Conservation (phyloP, 331 rosid species). For the Malus hybrid region DNA sequence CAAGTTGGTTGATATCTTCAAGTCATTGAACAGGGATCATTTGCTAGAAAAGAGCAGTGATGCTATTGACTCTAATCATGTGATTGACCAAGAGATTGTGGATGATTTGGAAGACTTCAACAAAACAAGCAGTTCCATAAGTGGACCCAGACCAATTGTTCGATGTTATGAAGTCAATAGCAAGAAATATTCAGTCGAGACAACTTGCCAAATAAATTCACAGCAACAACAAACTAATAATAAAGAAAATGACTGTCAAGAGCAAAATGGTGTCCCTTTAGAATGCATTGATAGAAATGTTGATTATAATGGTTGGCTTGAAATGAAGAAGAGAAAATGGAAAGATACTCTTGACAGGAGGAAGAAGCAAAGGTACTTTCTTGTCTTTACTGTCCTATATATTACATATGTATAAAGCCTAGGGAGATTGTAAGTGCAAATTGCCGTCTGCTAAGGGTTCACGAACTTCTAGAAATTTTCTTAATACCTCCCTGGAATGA, state of each 20-base stretch:
- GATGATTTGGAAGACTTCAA: conserved; percentile 84
- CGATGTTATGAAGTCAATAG: conserved; percentile 54
- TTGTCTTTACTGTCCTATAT: neutral
- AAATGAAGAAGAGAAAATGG: conserved; percentile 80
- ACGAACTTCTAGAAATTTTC: neutral
- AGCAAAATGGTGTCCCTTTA: conserved; percentile 1
- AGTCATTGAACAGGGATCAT: conserved; percentile 32
- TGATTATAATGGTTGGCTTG: conserved; percentile 96
- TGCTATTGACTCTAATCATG: conserved; percentile 18
- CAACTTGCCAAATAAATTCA: conserved; percentile 22
- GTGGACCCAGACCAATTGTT: conserved; percentile 69
- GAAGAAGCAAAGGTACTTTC: conserved; percentile 76
- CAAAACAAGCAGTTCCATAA: conserved; percentile 36
- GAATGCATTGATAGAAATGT: conserved; percentile 57
- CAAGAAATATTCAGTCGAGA: conserved; percentile 23
- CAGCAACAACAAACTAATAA: conserved; percentile 26
- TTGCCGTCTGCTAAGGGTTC: conserved; percentile 6
- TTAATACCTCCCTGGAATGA: neutral
- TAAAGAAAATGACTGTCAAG: conserved; percentile 22
- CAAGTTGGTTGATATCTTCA: conserved; percentile 65
- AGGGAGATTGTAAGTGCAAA: neutral
- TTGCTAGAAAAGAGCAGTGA: conserved; percentile 31
- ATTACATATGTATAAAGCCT: conserved; percentile 5
- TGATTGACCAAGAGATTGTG: conserved; percentile 32
- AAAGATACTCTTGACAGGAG: conserved; percentile 58